phyloP scores from a whole-genome alignment of 2,329 filamentous ascomycete genomes.

The Colletotrichum sojae region DNA sequence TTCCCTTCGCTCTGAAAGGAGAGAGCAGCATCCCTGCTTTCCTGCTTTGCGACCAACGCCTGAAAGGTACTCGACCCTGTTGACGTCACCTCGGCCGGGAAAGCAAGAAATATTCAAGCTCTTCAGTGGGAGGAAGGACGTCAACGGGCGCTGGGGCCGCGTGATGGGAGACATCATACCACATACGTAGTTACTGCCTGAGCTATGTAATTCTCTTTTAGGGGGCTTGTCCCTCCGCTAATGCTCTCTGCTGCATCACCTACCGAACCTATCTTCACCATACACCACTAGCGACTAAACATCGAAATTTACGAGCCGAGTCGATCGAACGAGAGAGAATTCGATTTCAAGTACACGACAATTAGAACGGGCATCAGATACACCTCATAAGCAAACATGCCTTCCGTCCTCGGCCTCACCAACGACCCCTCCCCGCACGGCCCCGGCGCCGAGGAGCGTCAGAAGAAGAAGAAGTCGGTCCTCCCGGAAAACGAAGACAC shows the following conservation, averaged over 20 bases:
- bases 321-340: too few relatives aligned
- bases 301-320: too few relatives aligned
- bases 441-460: slow-evolving; percentile 29
- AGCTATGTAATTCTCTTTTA: background rate
- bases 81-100: slow-evolving; percentile 33
- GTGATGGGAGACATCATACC: slow-evolving; percentile 39
- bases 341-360: background rate
- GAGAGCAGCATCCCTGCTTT: slow-evolving; percentile 9
- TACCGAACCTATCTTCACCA: too few relatives aligned
- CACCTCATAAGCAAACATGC: slow-evolving; percentile 43
- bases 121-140: slow-evolving; percentile 25
- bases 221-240: background rate
- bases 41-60: background rate
- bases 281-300: too few relatives aligned
- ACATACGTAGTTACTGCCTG: slow-evolving; percentile 1
- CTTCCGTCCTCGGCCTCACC: slow-evolving; percentile 51
- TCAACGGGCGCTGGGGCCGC: slow-evolving; percentile 36
- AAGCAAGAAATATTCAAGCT: slow-evolving; percentile 37
- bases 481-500: slow-evolving; percentile 21
- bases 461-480: slow-evolving; percentile 39
- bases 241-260: background rate
- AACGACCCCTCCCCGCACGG: slow-evolving; percentile 45
- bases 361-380: background rate
- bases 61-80: slow-evolving; percentile 11
- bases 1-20: slow-evolving; percentile 2